phyloP scores from a whole-genome alignment of 2,329 filamentous ascomycete genomes.

The Paraphoma sp. region DNA sequence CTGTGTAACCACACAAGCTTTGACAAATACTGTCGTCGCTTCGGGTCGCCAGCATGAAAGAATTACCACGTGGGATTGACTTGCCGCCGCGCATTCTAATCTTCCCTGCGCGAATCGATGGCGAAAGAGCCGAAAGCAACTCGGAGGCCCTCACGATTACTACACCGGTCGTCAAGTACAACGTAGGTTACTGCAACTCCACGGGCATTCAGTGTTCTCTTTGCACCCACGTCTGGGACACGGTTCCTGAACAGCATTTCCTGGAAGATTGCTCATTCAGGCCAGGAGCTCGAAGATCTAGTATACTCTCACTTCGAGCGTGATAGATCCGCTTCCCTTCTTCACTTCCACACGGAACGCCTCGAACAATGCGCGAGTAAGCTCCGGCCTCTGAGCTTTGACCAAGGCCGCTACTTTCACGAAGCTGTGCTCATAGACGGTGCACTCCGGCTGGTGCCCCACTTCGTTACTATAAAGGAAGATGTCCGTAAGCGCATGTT shows the following conservation, averaged over 20 bases:
- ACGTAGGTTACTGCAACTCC: too few relatives aligned
- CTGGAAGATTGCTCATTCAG: neutral
- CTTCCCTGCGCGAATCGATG: neutral
- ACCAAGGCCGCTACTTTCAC: conserved; percentile 2
- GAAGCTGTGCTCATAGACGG: neutral
- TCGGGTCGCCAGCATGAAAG: neutral
- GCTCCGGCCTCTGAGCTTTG: conserved; percentile 1
- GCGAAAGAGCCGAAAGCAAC: neutral
- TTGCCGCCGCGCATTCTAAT: neutral
- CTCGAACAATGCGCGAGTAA: conserved; percentile 4
- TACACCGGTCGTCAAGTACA: too few relatives aligned
- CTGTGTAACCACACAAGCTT: too few relatives aligned
- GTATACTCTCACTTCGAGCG: neutral
- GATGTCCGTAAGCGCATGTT: neutral
- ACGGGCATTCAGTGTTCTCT: too few relatives aligned
- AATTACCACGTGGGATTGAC: neutral
- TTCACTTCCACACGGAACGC: conserved; percentile 2
- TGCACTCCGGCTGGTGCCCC: neutral
- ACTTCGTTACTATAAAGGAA: neutral
- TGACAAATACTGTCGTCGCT: too few relatives aligned
- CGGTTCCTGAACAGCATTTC: too few relatives aligned
- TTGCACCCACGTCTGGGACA: neutral
- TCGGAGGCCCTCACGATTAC: too few relatives aligned
- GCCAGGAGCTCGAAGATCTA: neutral
- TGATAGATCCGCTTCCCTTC: neutral